These are phyloP conservation scores for Talinum fruticosum DNA, from an alignment of 148 eudicot species.

Conservation along the genomic window DNA sequence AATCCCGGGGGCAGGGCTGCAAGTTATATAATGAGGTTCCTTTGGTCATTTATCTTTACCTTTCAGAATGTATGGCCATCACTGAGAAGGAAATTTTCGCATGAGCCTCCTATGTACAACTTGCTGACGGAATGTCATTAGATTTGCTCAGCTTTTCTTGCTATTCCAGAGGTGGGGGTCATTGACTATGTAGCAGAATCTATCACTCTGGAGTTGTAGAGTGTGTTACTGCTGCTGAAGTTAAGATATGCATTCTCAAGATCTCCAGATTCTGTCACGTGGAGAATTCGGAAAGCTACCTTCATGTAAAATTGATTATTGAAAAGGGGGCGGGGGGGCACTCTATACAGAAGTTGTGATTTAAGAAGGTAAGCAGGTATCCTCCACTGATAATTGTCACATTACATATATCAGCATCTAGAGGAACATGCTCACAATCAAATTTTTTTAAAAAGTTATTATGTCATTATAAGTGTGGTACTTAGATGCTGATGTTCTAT, in stretches of 20 bases:
- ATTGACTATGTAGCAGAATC: neutral
- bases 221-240: neutral
- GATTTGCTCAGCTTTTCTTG: neutral
- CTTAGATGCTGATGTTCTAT: neutral
- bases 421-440: conserved; percentile 4
- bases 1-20: neutral
- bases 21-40: neutral
- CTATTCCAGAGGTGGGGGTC: neutral
- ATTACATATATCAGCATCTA: neutral
- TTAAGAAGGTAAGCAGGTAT: conserved; percentile 11
- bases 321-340: conserved; percentile 2
- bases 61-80: neutral
- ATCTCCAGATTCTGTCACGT: neutral
- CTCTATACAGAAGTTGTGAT: neutral
- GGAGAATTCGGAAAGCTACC: neutral
- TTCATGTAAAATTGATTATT: neutral
- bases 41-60: neutral
- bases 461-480: neutral
- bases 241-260: conserved; percentile 1
- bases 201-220: neutral
- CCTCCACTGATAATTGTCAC: neutral
- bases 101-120: no score
- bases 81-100: no score
- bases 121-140: neutral
- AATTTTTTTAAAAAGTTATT: neutral